Evolutionary conservation across 495 filamentous ascomycete genomes (phyloP).

Genomic region (Aspergillus biplanus): DNA sequence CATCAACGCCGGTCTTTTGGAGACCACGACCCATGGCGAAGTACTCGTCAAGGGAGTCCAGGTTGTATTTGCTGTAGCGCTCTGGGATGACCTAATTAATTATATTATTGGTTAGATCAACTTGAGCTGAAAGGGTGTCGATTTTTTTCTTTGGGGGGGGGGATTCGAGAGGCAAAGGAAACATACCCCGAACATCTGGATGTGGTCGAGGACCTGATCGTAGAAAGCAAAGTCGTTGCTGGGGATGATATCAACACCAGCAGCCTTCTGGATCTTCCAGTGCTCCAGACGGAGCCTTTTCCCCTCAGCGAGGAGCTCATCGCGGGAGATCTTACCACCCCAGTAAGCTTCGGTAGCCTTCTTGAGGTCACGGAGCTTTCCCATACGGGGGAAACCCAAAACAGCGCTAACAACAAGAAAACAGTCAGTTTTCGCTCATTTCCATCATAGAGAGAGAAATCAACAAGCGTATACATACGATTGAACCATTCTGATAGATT

Average conservation of each 20-base stretch:
- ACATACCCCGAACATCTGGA: constrained; percentile 95
- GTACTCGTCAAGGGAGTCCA: constrained; percentile 90
- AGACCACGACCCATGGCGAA: constrained; percentile 99
- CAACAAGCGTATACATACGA: constrained; percentile 52
- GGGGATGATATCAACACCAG: constrained; percentile 94
- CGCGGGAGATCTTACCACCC: constrained; percentile 87
- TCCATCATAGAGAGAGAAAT: constrained; percentile 30
- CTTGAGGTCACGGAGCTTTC: constrained; percentile 97
- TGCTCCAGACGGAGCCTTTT: constrained; percentile 94
- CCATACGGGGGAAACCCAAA: constrained; percentile 92
- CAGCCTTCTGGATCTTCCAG: constrained; percentile 99
- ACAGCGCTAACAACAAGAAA: constrained; percentile 49
- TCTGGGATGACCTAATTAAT: constrained; percentile 74
- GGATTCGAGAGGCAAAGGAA: neutral
- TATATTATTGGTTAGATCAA: neutral
- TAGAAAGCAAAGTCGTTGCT: constrained; percentile 99
- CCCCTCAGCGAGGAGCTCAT: constrained; percentile 86
- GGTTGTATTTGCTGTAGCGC: constrained; percentile 83
- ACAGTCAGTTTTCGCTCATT: constrained; percentile 24
- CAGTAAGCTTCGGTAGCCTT: constrained; percentile 99
- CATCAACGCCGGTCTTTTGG: constrained; percentile 87
- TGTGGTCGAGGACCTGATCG: constrained; percentile 97
- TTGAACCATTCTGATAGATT: constrained; percentile 74
- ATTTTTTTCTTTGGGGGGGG: neutral
- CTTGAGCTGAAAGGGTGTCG: too few relatives aligned